These are phyloP conservation scores for Boeremia lycopersici DNA, from an alignment of 2,329 filamentous ascomycete species.

Conservation along the genomic window DNA sequence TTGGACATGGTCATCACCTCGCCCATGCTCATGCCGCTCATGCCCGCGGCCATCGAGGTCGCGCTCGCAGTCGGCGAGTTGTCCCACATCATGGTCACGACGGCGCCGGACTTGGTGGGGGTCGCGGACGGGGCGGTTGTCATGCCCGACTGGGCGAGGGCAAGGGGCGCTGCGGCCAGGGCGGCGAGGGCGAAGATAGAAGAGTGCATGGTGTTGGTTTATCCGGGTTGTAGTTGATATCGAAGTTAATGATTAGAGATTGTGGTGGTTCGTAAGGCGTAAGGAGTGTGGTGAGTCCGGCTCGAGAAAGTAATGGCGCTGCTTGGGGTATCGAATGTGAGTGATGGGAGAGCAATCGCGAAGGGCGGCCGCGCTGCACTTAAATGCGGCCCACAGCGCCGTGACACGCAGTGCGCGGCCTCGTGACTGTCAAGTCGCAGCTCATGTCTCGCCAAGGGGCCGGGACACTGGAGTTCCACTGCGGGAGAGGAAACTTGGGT, in stretches of 20 bases:
- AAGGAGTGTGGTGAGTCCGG: conserved; percentile 26
- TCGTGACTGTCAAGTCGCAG: conserved; percentile 9
- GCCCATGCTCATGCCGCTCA: conserved; percentile 27
- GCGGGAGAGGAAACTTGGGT: not conserved
- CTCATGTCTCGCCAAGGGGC: conserved; percentile 8
- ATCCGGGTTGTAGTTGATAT: not conserved
- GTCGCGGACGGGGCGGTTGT: conserved; percentile 13
- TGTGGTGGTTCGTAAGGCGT: conserved; percentile 3
- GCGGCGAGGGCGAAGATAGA: conserved; percentile 9
- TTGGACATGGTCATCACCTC: conserved; percentile 34
- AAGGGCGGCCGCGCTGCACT: conserved; percentile 1
- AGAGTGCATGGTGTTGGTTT: conserved; percentile 6
- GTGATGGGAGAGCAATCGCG: not conserved
- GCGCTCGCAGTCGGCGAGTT: conserved; percentile 7
- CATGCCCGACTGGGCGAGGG: conserved; percentile 14
- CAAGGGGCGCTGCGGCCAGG: conserved; percentile 13
- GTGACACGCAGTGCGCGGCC: conserved; percentile 7
- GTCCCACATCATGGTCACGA: conserved; percentile 29
- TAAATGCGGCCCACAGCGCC: not conserved
- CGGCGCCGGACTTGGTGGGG: conserved; percentile 11
- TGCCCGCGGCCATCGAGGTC: conserved; percentile 42
- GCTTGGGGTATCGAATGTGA: conserved; percentile 11
- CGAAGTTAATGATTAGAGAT: not conserved
- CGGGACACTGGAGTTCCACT: conserved; percentile 9
- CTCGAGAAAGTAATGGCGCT: conserved; percentile 13